These are phyloP conservation scores for Mucor saturninus DNA, from an alignment of 371 early-diverging fungal genomes.

Conservation along the genomic window DNA sequence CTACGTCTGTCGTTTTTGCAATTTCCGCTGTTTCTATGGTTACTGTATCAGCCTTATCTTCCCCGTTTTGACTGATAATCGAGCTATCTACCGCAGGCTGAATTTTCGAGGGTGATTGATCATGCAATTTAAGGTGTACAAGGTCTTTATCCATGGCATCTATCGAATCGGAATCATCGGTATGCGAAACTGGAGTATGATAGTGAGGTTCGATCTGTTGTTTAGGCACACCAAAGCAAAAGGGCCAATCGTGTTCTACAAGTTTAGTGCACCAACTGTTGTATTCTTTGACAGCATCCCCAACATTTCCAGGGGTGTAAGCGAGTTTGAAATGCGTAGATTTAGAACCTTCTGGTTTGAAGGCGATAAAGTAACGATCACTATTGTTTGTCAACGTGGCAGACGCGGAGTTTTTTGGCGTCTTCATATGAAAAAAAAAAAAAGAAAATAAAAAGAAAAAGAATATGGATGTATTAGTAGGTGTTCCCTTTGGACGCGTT, in stretches of 20 bases:
- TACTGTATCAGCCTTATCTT: too few species aligned
- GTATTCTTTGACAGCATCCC: slow-evolving; percentile 71
- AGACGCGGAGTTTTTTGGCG: slow-evolving; percentile 83
- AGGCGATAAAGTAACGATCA: slow-evolving; percentile 76
- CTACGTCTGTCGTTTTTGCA: neutral
- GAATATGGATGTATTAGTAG: too few species aligned
- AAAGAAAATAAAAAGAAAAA: neutral
- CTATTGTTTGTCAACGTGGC: slow-evolving; percentile 78
- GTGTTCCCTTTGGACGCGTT: too few species aligned
- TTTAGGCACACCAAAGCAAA: slow-evolving; percentile 67
- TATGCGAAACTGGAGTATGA: slow-evolving; percentile 12
- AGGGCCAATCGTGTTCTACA: slow-evolving; percentile 73
- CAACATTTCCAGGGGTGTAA: slow-evolving; percentile 75
- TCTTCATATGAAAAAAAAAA: slow-evolving; percentile 41
- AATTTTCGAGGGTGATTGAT: neutral
- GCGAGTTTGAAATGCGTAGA: slow-evolving; percentile 75
- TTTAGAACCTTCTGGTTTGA: slow-evolving; percentile 66
- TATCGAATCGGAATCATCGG: neutral
- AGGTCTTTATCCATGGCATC: neutral
- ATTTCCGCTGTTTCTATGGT: neutral
- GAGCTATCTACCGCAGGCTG: too few species aligned
- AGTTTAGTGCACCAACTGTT: slow-evolving; percentile 74
- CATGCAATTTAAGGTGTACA: neutral
- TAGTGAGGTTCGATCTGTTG: neutral
- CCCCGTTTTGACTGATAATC: too few species aligned